These are phyloP conservation scores for Jimgerdemannia flammicorona DNA, from an alignment of 192 early-diverging fungal genomes.

Conservation along the genomic window DNA sequence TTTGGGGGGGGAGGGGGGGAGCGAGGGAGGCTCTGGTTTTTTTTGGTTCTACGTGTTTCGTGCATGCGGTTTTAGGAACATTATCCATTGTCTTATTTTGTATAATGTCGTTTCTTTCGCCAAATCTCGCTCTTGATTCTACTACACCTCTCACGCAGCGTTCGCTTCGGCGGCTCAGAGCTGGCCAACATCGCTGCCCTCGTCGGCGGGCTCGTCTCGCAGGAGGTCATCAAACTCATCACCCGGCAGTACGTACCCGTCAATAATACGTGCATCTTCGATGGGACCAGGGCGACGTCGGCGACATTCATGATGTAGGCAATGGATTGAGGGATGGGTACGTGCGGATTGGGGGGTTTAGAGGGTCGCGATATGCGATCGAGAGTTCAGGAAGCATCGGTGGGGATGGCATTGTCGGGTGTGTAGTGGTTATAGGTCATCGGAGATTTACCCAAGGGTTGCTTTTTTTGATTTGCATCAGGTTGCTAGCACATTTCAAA, in stretches of 20 bases:
- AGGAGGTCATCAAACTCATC: slow-evolving; percentile 94
- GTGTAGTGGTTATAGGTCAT: too few species aligned
- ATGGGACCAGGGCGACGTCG: slow-evolving; percentile 68
- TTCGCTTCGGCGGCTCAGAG: slow-evolving; percentile 68
- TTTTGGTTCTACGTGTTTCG: too few species aligned
- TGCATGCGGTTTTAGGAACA: too few species aligned
- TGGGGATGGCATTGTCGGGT: too few species aligned
- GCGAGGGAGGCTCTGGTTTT: too few species aligned
- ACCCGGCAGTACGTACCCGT: slow-evolving; percentile 94
- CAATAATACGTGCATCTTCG: slow-evolving; percentile 81
- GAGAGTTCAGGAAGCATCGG: too few species aligned
- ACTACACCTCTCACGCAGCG: slow-evolving; percentile 16
- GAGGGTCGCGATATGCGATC: too few species aligned
- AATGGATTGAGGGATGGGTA: not conserved
- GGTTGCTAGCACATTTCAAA: too few species aligned
- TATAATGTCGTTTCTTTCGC: not conserved
- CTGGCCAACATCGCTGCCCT: slow-evolving; percentile 83
- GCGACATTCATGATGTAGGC: slow-evolving; percentile 36
- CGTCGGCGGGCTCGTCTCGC: slow-evolving; percentile 85
- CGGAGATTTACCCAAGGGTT: too few species aligned
- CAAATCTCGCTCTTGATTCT: not conserved
- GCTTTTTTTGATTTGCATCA: too few species aligned
- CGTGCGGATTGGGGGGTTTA: not conserved
- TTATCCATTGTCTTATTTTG: too few species aligned
- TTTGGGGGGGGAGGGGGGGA: too few species aligned